Evolutionary conservation across 2,329 filamentous ascomycete genomes (phyloP).

Genomic region (Botrytis deweyae): DNA sequence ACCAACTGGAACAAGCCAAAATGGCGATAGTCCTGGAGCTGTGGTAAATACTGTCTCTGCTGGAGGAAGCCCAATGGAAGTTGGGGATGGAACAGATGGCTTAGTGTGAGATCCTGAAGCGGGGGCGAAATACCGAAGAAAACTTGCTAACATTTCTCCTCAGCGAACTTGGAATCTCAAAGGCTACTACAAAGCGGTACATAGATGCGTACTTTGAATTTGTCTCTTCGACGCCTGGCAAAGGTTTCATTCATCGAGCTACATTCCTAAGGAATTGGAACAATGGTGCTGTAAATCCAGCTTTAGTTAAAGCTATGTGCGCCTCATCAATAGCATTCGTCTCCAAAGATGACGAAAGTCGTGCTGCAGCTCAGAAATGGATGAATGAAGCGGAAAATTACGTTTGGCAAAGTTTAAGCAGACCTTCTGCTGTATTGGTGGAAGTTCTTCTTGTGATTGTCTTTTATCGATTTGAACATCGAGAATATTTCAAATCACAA

Average conservation of each 20-base stretch:
- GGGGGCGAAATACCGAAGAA: not conserved
- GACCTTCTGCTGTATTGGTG: slow-evolving; percentile 11
- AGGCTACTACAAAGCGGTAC: slow-evolving; percentile 18
- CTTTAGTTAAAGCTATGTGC: slow-evolving; percentile 17
- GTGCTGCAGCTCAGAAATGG: slow-evolving; percentile 17
- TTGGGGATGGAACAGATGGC: slow-evolving; percentile 4
- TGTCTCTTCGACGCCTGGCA: slow-evolving; percentile 20
- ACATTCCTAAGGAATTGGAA: slow-evolving; percentile 22
- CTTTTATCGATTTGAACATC: slow-evolving; percentile 20
- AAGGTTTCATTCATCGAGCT: slow-evolving; percentile 21
- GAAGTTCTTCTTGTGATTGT: slow-evolving; percentile 20
- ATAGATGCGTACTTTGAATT: slow-evolving; percentile 22
- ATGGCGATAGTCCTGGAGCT: slow-evolving; percentile 9
- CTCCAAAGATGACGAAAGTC: slow-evolving; percentile 18
- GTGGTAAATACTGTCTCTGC: not conserved
- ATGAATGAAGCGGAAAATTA: slow-evolving; percentile 19
- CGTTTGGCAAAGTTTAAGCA: slow-evolving; percentile 15
- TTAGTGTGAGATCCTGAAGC: not conserved
- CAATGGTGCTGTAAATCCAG: slow-evolving; percentile 13
- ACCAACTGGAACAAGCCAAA: slow-evolving; percentile 8
- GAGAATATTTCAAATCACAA: slow-evolving; percentile 19
- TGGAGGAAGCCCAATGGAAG: slow-evolving; percentile 18
- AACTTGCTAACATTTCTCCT: not conserved
- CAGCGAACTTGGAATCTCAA: slow-evolving; percentile 11
- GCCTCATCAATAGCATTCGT: slow-evolving; percentile 21